Base-by-base conservation (phyloP, 2,329 filamentous ascomycete species). In the Pyrenophora tritici-repentis region DNA sequence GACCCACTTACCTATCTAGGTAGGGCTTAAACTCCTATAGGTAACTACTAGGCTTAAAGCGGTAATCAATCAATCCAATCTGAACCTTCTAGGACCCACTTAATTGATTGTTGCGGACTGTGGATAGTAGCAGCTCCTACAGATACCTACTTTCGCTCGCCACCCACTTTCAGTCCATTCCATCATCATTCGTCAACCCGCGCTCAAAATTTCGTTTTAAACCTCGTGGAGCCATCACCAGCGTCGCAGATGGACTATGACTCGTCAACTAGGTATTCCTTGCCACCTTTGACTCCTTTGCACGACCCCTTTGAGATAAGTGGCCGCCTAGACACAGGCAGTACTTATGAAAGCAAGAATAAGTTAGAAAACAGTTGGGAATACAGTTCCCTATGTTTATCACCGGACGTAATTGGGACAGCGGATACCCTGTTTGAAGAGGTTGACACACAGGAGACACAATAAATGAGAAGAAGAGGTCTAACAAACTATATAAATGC, bases 301-400 rank as follows among this genome's bases (percentile, higher is more conserved):
- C 14, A 44, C 10, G 5, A 16, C 6, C 18, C 18, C 2, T 43
- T 13, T 17, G 12, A 43, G 3, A 43, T 8, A 36, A 29, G 4
- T 43, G 8, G 26, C 41, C 17, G 4, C 36, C 33, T 8, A 8
- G 5, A 44, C 9, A 20, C 31, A 44, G 22, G 10, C 4, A 50
- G 40, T 17, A 5, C 13, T 8, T 24, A 31, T 9, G n/a, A 44
- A 50, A 39, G 41, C 4, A 44, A 39, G 20, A 17, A 38, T 16
- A 4, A 44, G 34, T 22, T 10, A 14, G 47, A 39, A 50, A 45
- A 44, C 8, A 50, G n/a, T 10, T 50, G 18, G 47, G 47, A 44
- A 29, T 42, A 42, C 10, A 54, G 47, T 34, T 54, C 46, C 14
- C 34, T 54, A 42, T 18, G 50, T 22, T 46, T 54, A 54, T 54